Evolutionary conservation across 164 flowering plant genomes (phyloP), one percentile per base, ranked within the genome.

Genomic region (Dillenia turbinata): DNA sequence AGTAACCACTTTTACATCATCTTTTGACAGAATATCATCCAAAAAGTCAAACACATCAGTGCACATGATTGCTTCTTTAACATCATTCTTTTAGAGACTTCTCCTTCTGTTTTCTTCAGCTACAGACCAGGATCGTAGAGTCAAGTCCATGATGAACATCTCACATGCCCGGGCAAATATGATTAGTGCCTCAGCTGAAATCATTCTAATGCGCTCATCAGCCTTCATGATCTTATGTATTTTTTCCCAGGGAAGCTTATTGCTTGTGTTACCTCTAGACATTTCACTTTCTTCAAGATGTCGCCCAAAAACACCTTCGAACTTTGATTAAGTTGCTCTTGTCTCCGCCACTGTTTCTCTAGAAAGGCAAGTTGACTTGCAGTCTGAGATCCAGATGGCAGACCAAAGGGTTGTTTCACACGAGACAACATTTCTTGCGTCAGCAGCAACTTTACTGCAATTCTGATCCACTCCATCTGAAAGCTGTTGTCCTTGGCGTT

Each of bases 161-260:
- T 63, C 66, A 63, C 66, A 63, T 1, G 67, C 67, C 67, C 60
- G 47, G 19, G 67, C 67, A 48, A 64, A 64, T 15, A 64, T 43
- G 6, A 64, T 52, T 12, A 60, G 67, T 55, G 67, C 67, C 46
- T 64, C 67, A 9, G 60, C 60, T 17, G 67, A 56, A 14, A 64
- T 56, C 67, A 56, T 64, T 26, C 67, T 49, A 2, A 64, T 60
- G 46, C 56, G 60, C 59, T 63, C 66, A 15, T 50, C 53, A 8
- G 53, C 53, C 53, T 50, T 50, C 53, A 50, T 50, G n/a, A 50
- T 50, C 53, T 50, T 50, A 2, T 50, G n/a, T n/a, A 50, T 14
- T 13, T 17, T 50, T 50, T n/a, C 53, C 53, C n/a, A 2, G 53
- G 53, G 53, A 8, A 50, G n/a, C 9, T 17, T 50, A 50, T 50